phyloP scores from a whole-genome alignment of 177 flowering plant species.

The Vitis hybrid region DNA sequence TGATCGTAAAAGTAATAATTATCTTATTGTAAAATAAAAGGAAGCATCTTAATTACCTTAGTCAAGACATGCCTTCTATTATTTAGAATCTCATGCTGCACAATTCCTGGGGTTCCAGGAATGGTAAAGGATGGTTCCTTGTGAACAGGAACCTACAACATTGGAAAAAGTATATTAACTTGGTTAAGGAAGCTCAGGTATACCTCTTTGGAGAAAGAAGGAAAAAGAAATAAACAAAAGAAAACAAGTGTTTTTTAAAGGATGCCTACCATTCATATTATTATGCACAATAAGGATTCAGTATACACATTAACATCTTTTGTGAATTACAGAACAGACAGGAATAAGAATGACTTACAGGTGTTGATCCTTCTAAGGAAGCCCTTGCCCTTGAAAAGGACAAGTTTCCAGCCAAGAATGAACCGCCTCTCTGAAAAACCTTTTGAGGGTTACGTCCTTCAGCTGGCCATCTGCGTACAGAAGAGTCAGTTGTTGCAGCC shows the following conservation, averaged over 20 bases:
- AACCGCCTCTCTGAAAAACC: conserved; percentile 81
- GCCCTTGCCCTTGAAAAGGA: conserved; percentile 92
- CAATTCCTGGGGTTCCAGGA: conserved; percentile 77
- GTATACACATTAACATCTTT: neutral
- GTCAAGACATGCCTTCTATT: conserved; percentile 91
- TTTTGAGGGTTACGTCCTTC: conserved; percentile 81
- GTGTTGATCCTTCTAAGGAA: conserved; percentile 87
- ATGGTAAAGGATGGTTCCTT: conserved; percentile 68
- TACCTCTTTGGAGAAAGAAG: neutral
- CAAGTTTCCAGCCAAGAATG: conserved; percentile 94
- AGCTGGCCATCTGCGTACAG: conserved; percentile 84
- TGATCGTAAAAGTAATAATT: neutral
- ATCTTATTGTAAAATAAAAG: neutral
- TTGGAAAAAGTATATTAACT: neutral
- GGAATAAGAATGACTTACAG: conserved; percentile 45
- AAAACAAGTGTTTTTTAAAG: neutral
- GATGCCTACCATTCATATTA: neutral
- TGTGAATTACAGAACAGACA: neutral
- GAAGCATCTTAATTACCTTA: conserved; percentile 47
- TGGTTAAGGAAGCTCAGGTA: neutral
- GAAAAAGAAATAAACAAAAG: neutral
- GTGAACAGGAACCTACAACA: conserved; percentile 71
- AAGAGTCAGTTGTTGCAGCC: conserved; percentile 95
- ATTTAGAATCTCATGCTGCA: conserved; percentile 93
- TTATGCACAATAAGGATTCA: neutral